phyloP scores from a whole-genome alignment of 164 flowering plant genomes.

The Chimonanthus praecox region DNA sequence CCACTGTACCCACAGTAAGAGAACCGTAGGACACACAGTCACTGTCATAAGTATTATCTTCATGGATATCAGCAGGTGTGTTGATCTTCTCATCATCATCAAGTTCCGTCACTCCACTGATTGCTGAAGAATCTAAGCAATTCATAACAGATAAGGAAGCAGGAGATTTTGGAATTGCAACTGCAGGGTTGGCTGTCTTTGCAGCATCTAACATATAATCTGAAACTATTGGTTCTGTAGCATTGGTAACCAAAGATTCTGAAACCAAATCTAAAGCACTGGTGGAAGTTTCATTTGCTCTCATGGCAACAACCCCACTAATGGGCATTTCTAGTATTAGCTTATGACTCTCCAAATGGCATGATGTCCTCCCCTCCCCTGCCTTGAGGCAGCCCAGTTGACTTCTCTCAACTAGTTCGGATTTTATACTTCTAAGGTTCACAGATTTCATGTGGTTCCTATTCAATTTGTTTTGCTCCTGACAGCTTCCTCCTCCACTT shows the following conservation, averaged over 20 bases:
- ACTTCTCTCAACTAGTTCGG: constrained; percentile 27
- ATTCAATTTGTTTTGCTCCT: constrained; percentile 7
- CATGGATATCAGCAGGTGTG: constrained; percentile 29
- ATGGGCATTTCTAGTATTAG: neutral
- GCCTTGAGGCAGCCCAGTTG: constrained; percentile 7
- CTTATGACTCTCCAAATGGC: constrained; percentile 4
- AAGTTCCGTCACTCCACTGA: constrained; percentile 26
- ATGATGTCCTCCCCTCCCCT: constrained; percentile 9
- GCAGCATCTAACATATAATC: neutral
- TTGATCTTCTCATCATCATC: constrained; percentile 25
- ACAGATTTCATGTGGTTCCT: constrained; percentile 9
- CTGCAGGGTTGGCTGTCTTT: too few species aligned
- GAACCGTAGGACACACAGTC: constrained; percentile 38
- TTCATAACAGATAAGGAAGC: constrained; percentile 7
- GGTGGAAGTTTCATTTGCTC: constrained; percentile 11
- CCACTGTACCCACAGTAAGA: constrained; percentile 17
- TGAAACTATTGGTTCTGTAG: constrained; percentile 9
- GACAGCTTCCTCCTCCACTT: constrained; percentile 1
- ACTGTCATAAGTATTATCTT: constrained; percentile 32
- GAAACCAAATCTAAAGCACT: constrained; percentile 11
- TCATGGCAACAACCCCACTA: constrained; percentile 10
- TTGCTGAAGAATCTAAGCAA: constrained; percentile 6
- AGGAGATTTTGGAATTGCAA: too few species aligned
- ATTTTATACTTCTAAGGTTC: constrained; percentile 24
- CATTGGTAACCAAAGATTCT: constrained; percentile 12